Conservation (phyloP, 352 stramenopile genomes). For the Elongisporangium undulatum region DNA sequence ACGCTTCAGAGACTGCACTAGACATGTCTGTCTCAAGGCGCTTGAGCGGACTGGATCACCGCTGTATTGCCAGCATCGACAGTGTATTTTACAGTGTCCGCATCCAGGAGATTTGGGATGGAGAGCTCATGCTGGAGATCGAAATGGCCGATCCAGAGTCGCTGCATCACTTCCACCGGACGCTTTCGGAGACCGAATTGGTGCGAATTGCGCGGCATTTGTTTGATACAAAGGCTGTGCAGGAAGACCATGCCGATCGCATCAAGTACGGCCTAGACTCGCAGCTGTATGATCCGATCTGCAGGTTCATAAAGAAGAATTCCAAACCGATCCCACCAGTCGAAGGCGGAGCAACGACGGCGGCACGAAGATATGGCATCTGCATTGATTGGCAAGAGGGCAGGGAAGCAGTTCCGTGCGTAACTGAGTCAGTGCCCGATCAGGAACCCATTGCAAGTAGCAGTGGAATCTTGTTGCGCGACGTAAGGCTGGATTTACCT, state of each 20-base stretch:
- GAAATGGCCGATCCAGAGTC: conserved; percentile 52
- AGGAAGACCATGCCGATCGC: conserved; percentile 1
- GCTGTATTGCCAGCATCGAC: conserved; percentile 40
- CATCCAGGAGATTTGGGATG: conserved; percentile 60
- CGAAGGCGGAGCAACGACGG: conserved; percentile 1
- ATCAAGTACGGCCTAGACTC: conserved; percentile 17
- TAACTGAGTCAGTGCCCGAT: neutral
- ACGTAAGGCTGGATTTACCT: neutral
- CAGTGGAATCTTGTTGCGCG: neutral
- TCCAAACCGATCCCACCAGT: conserved; percentile 14
- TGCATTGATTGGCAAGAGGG: neutral
- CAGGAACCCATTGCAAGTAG: neutral
- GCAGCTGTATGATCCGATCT: conserved; percentile 16
- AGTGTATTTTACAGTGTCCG: conserved; percentile 52
- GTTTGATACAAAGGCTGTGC: neutral
- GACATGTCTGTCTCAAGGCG: conserved; percentile 5
- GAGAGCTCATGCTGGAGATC: conserved; percentile 51
- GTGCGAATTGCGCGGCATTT: neutral
- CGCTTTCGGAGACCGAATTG: neutral
- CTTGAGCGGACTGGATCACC: conserved; percentile 41
- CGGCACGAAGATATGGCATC: neutral
- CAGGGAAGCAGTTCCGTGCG: neutral
- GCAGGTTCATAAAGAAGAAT: conserved; percentile 16
- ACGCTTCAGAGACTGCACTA: neutral
- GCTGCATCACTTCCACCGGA: conserved; percentile 20